Percentiles rank a stretch among this genome's conserved stretches.
Conservation (phyloP, 73 alveolate species). For the Paramecium pentaurelia region DNA sequence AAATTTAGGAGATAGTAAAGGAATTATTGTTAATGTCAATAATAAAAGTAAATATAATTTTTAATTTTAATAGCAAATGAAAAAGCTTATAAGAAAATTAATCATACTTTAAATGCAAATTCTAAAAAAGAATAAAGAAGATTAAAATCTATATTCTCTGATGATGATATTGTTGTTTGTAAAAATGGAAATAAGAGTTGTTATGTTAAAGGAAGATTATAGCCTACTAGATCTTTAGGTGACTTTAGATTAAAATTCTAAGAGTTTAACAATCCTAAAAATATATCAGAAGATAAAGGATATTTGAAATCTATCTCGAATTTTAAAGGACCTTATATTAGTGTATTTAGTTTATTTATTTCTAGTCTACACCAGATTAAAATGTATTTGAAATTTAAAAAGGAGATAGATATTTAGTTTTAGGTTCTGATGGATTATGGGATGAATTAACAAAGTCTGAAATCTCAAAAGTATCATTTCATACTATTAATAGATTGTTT, state of each 20-base stretch:
- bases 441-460: constrained; percentile 81
- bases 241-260: constrained; percentile 83
- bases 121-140: constrained; percentile 81
- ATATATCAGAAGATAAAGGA: constrained; percentile 54
- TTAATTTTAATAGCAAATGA: constrained; percentile 56
- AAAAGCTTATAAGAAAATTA: constrained; percentile 60
- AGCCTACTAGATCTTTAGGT: constrained; percentile 97
- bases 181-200: constrained; percentile 71
- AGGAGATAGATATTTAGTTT: constrained; percentile 79
- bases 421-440: constrained; percentile 96
- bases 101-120: constrained; percentile 76
- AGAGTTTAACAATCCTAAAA: constrained; percentile 73
- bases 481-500: constrained; percentile 14
- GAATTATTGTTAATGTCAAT: constrained; percentile 70
- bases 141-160: constrained; percentile 77
- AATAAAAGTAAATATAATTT: constrained; percentile 49
- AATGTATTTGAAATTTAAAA: constrained; percentile 65
- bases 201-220: constrained; percentile 92
- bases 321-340: constrained; percentile 85
- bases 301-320: constrained; percentile 64
- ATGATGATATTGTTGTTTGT: constrained; percentile 84
- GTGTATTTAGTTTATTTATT: not conserved
- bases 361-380: constrained; percentile 73
- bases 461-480: constrained; percentile 49
- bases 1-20: constrained; percentile 94